A percentile compares a stretch with the other conserved stretches of the same genome.
phyloP scores from a whole-genome alignment of 768 basidiomycete genomes.

The Agaricus blazei region DNA sequence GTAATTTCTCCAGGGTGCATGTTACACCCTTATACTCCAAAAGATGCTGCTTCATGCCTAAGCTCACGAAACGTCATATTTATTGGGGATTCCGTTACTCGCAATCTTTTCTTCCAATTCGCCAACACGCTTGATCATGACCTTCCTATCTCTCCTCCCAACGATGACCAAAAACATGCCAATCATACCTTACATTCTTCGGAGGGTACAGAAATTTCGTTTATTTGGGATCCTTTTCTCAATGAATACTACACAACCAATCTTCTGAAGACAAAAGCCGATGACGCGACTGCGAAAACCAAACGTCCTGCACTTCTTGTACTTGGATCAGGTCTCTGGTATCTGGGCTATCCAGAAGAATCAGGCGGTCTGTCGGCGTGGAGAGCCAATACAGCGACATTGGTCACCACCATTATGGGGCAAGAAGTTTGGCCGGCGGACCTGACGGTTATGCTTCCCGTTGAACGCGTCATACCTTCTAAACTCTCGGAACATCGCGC shows the following conservation, averaged over 20 bases:
- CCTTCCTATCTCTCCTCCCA: conserved; percentile 45
- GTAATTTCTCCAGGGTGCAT: conserved; percentile 62
- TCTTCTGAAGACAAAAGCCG: conserved; percentile 25
- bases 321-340: conserved; percentile 86
- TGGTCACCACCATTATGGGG: conserved; percentile 45
- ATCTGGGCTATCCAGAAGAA: conserved; percentile 65
- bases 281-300: background rate
- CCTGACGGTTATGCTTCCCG: conserved; percentile 70
- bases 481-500: conserved; percentile 64
- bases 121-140: conserved; percentile 54
- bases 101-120: conserved; percentile 75
- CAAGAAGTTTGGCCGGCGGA: conserved; percentile 51
- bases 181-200: conserved; percentile 49
- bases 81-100: conserved; percentile 80
- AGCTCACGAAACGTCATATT: conserved; percentile 62
- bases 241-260: conserved; percentile 55
- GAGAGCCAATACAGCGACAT: conserved; percentile 66
- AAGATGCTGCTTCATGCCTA: conserved; percentile 52
- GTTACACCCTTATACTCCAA: conserved; percentile 57
- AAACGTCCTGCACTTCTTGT: conserved; percentile 61
- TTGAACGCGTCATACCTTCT: conserved; percentile 62
- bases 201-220: conserved; percentile 46
- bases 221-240: conserved; percentile 86
- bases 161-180: conserved; percentile 63
- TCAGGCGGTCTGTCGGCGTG: conserved; percentile 78